Conservation (phyloP, 169 alveolate species). For the Fabrea salina region DNA sequence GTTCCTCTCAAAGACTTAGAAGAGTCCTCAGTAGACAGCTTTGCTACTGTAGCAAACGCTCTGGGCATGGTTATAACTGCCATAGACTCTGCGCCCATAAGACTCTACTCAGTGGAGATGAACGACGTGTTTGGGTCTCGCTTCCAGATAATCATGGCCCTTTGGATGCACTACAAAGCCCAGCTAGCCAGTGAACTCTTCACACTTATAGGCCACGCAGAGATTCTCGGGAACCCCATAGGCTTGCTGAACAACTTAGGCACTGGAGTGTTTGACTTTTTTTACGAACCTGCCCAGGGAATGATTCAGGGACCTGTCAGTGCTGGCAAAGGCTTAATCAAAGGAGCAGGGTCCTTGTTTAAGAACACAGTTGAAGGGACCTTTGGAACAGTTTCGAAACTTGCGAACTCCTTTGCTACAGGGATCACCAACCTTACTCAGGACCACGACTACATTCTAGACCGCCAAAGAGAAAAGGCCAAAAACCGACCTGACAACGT, state of each 20-base stretch:
- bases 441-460: constrained; percentile 76
- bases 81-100: constrained; percentile 26
- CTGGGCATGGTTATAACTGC: constrained; percentile 30
- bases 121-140: constrained; percentile 10
- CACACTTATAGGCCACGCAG: constrained; percentile 22
- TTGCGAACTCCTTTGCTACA: constrained; percentile 65
- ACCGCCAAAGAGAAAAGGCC: constrained; percentile 60
- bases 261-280: constrained; percentile 58
- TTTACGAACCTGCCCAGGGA: constrained; percentile 82
- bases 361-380: constrained; percentile 81
- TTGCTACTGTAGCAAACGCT: not conserved
- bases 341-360: constrained; percentile 72
- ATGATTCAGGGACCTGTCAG: constrained; percentile 79
- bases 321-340: constrained; percentile 78
- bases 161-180: constrained; percentile 3
- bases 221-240: constrained; percentile 31
- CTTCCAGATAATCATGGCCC: not conserved
- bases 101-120: not conserved
- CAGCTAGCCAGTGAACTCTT: constrained; percentile 15
- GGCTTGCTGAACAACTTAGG: constrained; percentile 21
- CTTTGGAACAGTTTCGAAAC: constrained; percentile 71
- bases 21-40: not conserved
- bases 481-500: constrained; percentile 78
- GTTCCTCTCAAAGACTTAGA: constrained; percentile 21
- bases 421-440: constrained; percentile 62